Base-by-base conservation (phyloP, 1,139 yeast species). In the Yamadazyma spencermartinsiae region DNA sequence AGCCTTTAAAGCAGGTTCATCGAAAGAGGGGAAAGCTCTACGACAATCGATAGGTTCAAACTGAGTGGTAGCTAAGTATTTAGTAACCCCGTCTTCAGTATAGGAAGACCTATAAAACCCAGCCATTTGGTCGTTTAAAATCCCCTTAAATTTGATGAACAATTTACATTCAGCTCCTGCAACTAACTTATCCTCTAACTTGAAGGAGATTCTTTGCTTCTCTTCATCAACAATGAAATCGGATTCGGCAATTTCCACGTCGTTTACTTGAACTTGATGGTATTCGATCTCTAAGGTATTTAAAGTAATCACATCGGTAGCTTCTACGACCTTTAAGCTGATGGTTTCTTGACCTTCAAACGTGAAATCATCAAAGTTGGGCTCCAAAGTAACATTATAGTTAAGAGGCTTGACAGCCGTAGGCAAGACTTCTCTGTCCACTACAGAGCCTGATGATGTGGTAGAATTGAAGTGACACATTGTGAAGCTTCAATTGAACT, bases 1-100 rank as follows among this genome's bases (percentile, higher is more conserved):
- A 11, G 96, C 92, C 68, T 88, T 88, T 44, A 82, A 73, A 38
- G 82, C 79, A 10, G 96, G 96, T 60, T 88, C 96, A 61, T 88
- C 96, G 51, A 83, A 80, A 58, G 92, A 86, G 15, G 96, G 96
- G 71, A 88, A 87, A 3, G 96, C 95, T 50, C 90, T 75, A 54
- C 96, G 79, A 48, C 95, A 90, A 58, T 86, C 95, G 12, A 94
- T 84, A 19, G 95, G 83, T 63, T 88, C 96, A 70, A 88, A 84
- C 63, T 88, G 96, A 8, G 96, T 86, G 30, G 94, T 81, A 24
- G 87, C 81, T 74, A 86, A 76, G 50, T 75, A 75, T 50, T 80
- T 77, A 24, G 76, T 76, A 38, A 70, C 68, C n/a, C 86, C 88
- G 46, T 79, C 74, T 43, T 69, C 74, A 47, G 66, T 63, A 60